Conservation (phyloP, 1,139 yeast species). For the Kurtzmaniella quercitrusa region DNA sequence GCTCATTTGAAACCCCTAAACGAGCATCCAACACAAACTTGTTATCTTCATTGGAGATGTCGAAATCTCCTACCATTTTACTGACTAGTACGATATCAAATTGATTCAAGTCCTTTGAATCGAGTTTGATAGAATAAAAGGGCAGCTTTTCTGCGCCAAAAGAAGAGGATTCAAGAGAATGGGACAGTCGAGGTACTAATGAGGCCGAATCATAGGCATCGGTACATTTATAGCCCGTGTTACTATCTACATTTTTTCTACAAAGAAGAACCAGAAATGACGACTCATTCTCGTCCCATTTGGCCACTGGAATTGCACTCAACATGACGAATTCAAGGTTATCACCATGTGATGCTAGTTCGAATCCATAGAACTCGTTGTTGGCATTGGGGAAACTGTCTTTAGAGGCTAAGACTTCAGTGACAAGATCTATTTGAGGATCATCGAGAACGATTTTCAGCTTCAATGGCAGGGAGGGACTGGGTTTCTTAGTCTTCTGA, state of each 20-base stretch:
- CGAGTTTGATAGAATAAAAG: conserved; percentile 40
- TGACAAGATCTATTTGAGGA: neutral
- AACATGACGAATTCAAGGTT: conserved; percentile 14
- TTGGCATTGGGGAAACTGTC: neutral
- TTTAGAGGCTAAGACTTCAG: neutral
- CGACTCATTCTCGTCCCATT: conserved; percentile 4
- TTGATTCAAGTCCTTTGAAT: conserved; percentile 25
- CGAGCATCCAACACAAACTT: conserved; percentile 38
- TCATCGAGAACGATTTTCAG: neutral
- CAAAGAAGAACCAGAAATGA: conserved; percentile 14
- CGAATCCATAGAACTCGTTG: neutral
- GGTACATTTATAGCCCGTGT: conserved; percentile 33
- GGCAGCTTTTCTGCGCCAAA: conserved; percentile 45
- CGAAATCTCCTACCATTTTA: conserved; percentile 10
- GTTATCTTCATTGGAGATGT: conserved; percentile 17
- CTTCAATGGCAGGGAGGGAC: neutral
- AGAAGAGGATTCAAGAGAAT: conserved; percentile 45
- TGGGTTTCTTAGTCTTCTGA: conserved; percentile 27
- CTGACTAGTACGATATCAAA: conserved; percentile 51
- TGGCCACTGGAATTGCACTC: conserved; percentile 11
- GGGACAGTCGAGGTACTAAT: conserved; percentile 44
- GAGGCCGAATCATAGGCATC: conserved; percentile 32
- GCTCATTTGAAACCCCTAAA: conserved; percentile 17
- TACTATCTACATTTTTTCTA: conserved; percentile 5
- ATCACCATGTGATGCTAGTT: neutral